Evolutionary conservation across 495 filamentous ascomycete species (phyloP), one percentile per base, ranked within the genome.

Genomic region (Neurospora discreta): DNA sequence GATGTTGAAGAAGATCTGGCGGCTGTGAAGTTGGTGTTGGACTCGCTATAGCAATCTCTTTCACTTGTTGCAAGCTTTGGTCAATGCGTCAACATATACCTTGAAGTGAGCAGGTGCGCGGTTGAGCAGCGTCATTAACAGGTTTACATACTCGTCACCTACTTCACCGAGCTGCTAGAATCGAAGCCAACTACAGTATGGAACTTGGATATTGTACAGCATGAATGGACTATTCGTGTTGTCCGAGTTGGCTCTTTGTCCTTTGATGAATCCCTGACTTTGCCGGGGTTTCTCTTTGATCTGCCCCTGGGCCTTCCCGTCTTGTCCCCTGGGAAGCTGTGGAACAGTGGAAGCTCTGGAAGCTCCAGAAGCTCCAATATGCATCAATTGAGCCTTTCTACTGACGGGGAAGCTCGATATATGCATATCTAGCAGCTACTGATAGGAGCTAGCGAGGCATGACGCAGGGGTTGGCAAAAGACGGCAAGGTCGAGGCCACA

Each of bases 1-100:
- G 83, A 89, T 70, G 82, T 84, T 2, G 83, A 87, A 43, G 80
- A 82, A 71, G 90, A 91, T 76, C 70, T 87, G n/a, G 78, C 74
- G 39, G 72, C 88, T 7, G 82, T 90, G 13, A 83, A 75, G 75
- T 76, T 80, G 33, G 84, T 88, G 41, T 75, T 91, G 75, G 75
- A 65, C 15, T 33, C 52, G 52, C 52, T 65, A 3, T 65, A 65
- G 30, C 20, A 39, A 58, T 60, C 10, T 13, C 3, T 58, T 4
- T 2, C 68, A 38, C 13, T 20, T 41, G 41, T 40, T 26, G 44
- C n/a, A 41, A 20, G 36, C 69, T n/a, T 70, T 58, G 18, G 26
- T 36, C 41, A 10, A 70, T 41, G 52, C 13, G 13, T 60, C 26
- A 0, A 33, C 30, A 60, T 33, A 60, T 60, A 15, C 52, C 23